Evolutionary conservation across 495 filamentous ascomycete genomes (phyloP).

Genomic region (Penicillium cosmopolitanum): DNA sequence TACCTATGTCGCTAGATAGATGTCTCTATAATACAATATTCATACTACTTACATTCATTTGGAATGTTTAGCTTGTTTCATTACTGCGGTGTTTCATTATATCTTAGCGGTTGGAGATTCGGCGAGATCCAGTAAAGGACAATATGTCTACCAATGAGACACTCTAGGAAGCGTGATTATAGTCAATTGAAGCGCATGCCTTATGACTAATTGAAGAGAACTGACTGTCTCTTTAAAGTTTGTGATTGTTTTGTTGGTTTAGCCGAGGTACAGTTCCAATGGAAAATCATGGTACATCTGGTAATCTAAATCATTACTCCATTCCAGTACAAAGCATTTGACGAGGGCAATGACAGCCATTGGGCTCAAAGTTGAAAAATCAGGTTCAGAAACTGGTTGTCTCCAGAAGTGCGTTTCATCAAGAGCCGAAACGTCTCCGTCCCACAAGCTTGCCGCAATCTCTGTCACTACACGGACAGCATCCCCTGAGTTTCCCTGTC

Average conservation of each 20-base stretch:
- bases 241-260: conserved; percentile 1
- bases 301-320: conserved; percentile 15
- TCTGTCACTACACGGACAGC: conserved; percentile 7
- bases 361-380: not conserved
- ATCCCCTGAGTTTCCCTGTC: conserved; percentile 13
- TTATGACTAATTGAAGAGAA: not conserved
- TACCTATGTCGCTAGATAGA: too few species aligned
- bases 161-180: too few species aligned
- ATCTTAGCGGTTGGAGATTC: too few species aligned
- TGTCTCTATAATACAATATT: too few species aligned
- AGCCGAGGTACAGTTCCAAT: conserved; percentile 15
- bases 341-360: conserved; percentile 11
- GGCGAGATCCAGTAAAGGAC: too few species aligned
- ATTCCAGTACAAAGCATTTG: conserved; percentile 15
- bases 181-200: too few species aligned
- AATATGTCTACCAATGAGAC: too few species aligned
- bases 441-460: conserved; percentile 5
- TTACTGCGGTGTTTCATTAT: too few species aligned
- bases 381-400: not conserved
- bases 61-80: too few species aligned
- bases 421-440: not conserved
- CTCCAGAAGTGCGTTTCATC: conserved; percentile 13
- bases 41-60: too few species aligned
- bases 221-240: conserved; percentile 12
- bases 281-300: conserved; percentile 19